Evolutionary conservation across 2,329 filamentous ascomycete genomes (phyloP).

Genomic region (Botrytis sinoallii): DNA sequence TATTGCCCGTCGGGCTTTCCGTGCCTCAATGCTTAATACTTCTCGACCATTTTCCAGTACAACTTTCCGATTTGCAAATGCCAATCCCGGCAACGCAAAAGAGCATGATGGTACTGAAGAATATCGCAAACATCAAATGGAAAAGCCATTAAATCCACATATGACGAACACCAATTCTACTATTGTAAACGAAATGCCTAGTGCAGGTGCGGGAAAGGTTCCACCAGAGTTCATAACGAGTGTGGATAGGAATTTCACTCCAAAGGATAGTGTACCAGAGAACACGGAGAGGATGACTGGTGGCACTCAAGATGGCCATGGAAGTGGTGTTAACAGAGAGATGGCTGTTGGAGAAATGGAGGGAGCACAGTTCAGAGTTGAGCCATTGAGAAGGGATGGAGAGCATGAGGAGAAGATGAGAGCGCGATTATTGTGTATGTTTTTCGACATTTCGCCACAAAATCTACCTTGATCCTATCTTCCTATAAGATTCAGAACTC

Average conservation of each 20-base stretch:
- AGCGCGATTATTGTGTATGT: conserved; percentile 69
- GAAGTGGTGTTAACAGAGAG: conserved; percentile 51
- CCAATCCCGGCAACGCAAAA: conserved; percentile 32
- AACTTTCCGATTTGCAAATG: conserved; percentile 16
- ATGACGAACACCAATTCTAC: conserved; percentile 64
- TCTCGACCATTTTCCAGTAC: conserved; percentile 15
- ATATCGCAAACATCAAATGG: conserved; percentile 54
- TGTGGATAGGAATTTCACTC: conserved; percentile 53
- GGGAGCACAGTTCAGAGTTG: conserved; percentile 80
- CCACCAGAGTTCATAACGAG: conserved; percentile 60
- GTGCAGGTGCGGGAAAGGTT: conserved; percentile 52
- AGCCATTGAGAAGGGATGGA: conserved; percentile 80
- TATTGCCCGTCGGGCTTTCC: conserved; percentile 10
- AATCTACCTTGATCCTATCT: neutral
- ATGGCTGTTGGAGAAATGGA: conserved; percentile 83
- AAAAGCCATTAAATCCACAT: conserved; percentile 58
- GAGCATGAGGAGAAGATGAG: conserved; percentile 85
- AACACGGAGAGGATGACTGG: conserved; percentile 65
- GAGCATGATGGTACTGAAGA: conserved; percentile 51
- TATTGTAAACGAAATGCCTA: conserved; percentile 60
- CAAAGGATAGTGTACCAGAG: conserved; percentile 58
- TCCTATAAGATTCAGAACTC: neutral
- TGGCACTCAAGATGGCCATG: conserved; percentile 53
- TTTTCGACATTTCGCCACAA: neutral
- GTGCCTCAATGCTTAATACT: conserved; percentile 9